Evolutionary conservation across 352 stramenopile genomes (phyloP).

Genomic region (Elongisporangium anandrum): DNA sequence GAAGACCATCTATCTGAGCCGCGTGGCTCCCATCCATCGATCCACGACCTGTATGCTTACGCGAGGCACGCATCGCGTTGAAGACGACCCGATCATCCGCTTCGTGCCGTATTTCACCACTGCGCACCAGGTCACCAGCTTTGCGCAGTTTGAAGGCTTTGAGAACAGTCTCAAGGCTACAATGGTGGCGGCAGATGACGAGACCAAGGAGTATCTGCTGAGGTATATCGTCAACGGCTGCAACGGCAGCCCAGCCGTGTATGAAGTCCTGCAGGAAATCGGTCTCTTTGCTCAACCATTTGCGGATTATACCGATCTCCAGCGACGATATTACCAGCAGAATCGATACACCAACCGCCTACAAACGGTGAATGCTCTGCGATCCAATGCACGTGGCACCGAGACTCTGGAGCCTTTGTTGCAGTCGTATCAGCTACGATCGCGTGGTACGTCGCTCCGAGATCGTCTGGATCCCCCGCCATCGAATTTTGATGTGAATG

Average conservation of each 20-base stretch:
- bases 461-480: conserved; percentile 25
- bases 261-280: conserved; percentile 40
- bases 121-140: conserved; percentile 17
- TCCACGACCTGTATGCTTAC: conserved; percentile 67
- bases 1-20: conserved; percentile 35
- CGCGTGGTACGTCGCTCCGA: conserved; percentile 13
- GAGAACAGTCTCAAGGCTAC: conserved; percentile 27
- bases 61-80: conserved; percentile 40
- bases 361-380: background rate
- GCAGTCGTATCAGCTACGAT: background rate
- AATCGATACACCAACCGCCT: background rate
- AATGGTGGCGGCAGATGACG: conserved; percentile 51
- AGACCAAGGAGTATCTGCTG: conserved; percentile 61
- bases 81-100: conserved; percentile 81
- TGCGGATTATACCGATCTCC: conserved; percentile 51
- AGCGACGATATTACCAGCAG: conserved; percentile 13
- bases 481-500: conserved; percentile 23
- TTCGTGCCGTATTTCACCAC: conserved; percentile 60
- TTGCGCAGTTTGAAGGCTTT: conserved; percentile 27
- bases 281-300: conserved; percentile 49
- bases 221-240: conserved; percentile 42
- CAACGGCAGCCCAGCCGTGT: conserved; percentile 30
- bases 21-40: conserved; percentile 38
- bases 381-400: background rate
- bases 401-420: background rate